Evolutionary conservation across 148 eudicot species (phyloP), one percentile per base, ranked within the genome.

Genomic region (Pharnaceum exiguum): DNA sequence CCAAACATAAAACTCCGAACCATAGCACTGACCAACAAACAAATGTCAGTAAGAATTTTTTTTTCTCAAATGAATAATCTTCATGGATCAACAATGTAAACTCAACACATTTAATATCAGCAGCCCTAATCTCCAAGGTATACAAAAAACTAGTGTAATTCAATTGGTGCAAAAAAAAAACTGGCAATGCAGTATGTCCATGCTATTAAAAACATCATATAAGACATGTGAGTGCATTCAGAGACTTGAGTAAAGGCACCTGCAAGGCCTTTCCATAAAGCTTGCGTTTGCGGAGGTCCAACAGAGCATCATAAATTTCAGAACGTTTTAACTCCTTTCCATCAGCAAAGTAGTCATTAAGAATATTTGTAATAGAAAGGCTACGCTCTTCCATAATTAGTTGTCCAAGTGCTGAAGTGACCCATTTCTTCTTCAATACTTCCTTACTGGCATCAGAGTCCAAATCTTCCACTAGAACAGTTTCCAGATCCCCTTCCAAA

Each of bases 191-290:
- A 47, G 49, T n/a, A 60, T 46, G 29, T 7, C 21, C 32, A 28
- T n/a, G 10, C 13, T 21, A 29, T 5, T 5, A 49, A n/a, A 51
- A 5, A 55, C 21, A 19, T 7, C 7, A 26, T 5, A 8, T 22
- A 48, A 42, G 17, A 24, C 31, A 17, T 10, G 33, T 22, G 39
- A 11, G 12, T 37, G 49, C 16, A 31, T 16, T 24, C 46, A 9
- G 23, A 47, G 49, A 27, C 27, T 10, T 25, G 50, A 67, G 50
- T 19, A 51, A 60, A 57, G 58, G 46, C 28, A 85, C 96, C 96
- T 85, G 95, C 71, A 89, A 83, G 25, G 96, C 95, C 69, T 67
- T 86, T 42, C 37, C 39, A 56, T 44, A 81, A 75, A 83, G 59
- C 60, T 65, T 62, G 44, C 81, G 76, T 46, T 51, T 78, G 23